Evolutionary conservation across 108 stramenopile genomes (phyloP).

Genomic region (Asterionellopsis glacialis): DNA sequence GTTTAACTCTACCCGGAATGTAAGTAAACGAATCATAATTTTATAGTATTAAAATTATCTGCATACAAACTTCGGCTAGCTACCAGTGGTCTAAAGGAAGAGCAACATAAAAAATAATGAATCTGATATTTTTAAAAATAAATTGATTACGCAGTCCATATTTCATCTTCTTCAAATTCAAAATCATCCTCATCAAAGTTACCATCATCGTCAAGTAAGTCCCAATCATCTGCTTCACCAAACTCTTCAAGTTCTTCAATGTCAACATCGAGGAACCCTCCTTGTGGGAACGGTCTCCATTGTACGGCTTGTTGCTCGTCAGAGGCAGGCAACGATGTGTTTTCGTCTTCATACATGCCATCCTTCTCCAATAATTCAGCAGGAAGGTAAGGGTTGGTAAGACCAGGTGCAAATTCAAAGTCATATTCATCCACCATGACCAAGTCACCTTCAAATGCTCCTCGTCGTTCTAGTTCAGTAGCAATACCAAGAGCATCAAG

Average conservation of each 20-base stretch:
- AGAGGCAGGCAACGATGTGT: slow-evolving; percentile 3
- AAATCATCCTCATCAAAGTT: slow-evolving; percentile 30
- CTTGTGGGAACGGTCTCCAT: slow-evolving; percentile 72
- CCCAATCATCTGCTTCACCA: slow-evolving; percentile 75
- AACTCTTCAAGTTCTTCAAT: slow-evolving; percentile 77
- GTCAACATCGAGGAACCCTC: slow-evolving; percentile 83
- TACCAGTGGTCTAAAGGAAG: no score
- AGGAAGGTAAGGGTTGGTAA: slow-evolving; percentile 85
- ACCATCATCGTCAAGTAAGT: slow-evolving; percentile 48
- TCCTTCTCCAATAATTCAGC: slow-evolving; percentile 76
- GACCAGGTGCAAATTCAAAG: slow-evolving; percentile 80
- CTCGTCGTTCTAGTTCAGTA: slow-evolving; percentile 60
- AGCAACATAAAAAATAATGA: no score
- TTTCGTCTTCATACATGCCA: slow-evolving; percentile 23
- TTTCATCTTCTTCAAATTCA: slow-evolving; percentile 62
- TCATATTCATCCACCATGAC: slow-evolving; percentile 90
- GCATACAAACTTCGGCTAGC: no score
- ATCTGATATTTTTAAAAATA: no score
- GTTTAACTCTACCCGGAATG: no score
- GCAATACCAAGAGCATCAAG: slow-evolving; percentile 84
- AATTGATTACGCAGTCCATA: slow-evolving; percentile 49
- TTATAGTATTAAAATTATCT: no score
- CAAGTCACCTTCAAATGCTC: slow-evolving; percentile 82
- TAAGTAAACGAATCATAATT: no score
- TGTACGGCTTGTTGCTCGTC: slow-evolving; percentile 39